A percentile compares a stretch with the other conserved stretches of the same genome.
phyloP scores from a whole-genome alignment of 2,329 filamentous ascomycete species.

The Epichloe typhina region DNA sequence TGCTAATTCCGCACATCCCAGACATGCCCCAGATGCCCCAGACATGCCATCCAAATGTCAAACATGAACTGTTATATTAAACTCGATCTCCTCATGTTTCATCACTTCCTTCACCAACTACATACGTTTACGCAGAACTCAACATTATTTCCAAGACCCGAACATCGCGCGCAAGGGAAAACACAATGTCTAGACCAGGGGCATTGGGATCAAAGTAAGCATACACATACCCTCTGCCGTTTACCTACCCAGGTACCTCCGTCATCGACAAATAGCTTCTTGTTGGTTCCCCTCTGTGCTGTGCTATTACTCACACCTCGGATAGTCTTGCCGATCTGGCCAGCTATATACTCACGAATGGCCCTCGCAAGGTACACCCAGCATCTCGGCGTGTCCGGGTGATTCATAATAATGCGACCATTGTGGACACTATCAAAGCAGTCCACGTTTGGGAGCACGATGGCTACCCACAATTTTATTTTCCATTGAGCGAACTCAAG shows the following conservation, averaged over 20 bases:
- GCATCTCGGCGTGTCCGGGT: constrained; percentile 21
- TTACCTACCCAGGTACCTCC: not conserved
- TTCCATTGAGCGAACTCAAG: constrained; percentile 19
- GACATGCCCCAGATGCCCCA: not conserved
- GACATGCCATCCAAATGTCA: constrained; percentile 1
- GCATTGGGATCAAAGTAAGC: constrained; percentile 8
- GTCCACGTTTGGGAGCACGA: constrained; percentile 32
- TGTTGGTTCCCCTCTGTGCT: not conserved
- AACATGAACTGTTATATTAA: constrained; percentile 1
- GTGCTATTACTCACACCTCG: not conserved
- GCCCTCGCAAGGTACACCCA: constrained; percentile 12
- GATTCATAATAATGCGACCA: constrained; percentile 17
- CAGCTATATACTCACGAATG: constrained; percentile 13
- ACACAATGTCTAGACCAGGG: constrained; percentile 7
- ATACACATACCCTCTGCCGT: not conserved
- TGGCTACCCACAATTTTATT: constrained; percentile 33
- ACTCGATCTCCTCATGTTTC: not conserved
- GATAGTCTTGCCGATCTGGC: constrained; percentile 17
- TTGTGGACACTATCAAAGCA: constrained; percentile 25
- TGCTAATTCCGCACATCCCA: constrained; percentile 3
- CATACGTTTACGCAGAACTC: not conserved
- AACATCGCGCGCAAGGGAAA: not conserved
- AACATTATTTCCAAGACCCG: not conserved
- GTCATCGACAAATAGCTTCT: not conserved
- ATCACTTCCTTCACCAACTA: not conserved